Evolutionary conservation across 306 rosid genomes (phyloP).

Genomic region (Sesbania bispinosa): DNA sequence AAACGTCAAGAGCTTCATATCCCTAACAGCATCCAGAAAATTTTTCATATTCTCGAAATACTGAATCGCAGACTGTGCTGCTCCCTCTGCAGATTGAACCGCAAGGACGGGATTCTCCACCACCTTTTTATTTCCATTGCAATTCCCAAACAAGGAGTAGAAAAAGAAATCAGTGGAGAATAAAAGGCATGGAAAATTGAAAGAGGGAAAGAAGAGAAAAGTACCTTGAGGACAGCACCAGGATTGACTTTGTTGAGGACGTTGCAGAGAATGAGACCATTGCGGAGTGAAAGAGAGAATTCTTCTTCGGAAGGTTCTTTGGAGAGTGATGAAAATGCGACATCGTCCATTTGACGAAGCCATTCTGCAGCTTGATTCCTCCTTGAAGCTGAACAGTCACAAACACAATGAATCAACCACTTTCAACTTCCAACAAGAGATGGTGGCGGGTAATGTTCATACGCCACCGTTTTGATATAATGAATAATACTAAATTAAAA

Average conservation of each 20-base stretch:
- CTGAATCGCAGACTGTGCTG: slow-evolving; percentile 94
- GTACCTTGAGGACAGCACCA: slow-evolving; percentile 82
- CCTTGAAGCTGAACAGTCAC: slow-evolving; percentile 56
- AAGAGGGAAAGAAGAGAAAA: neutral
- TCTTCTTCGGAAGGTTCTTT: slow-evolving; percentile 85
- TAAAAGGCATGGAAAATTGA: neutral
- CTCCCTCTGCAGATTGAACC: slow-evolving; percentile 71
- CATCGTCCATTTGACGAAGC: slow-evolving; percentile 88
- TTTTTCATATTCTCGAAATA: slow-evolving; percentile 95
- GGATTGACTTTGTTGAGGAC: slow-evolving; percentile 95
- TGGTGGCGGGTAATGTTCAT: neutral
- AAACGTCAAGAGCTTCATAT: slow-evolving; percentile 84
- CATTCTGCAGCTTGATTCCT: slow-evolving; percentile 90
- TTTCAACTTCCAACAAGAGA: neutral
- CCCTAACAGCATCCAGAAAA: slow-evolving; percentile 84
- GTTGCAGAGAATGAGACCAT: slow-evolving; percentile 94
- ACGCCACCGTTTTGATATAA: neutral
- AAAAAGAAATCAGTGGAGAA: neutral
- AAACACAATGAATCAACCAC: neutral
- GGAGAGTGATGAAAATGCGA: slow-evolving; percentile 57
- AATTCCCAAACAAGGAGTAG: neutral
- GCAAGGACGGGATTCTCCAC: slow-evolving; percentile 68
- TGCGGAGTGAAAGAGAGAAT: slow-evolving; percentile 82
- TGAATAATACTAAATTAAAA: too few species aligned
- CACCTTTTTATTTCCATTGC: slow-evolving; percentile 44